Base-by-base conservation (phyloP, 768 basidiomycete genomes). In the Melanogaster broomeanus region DNA sequence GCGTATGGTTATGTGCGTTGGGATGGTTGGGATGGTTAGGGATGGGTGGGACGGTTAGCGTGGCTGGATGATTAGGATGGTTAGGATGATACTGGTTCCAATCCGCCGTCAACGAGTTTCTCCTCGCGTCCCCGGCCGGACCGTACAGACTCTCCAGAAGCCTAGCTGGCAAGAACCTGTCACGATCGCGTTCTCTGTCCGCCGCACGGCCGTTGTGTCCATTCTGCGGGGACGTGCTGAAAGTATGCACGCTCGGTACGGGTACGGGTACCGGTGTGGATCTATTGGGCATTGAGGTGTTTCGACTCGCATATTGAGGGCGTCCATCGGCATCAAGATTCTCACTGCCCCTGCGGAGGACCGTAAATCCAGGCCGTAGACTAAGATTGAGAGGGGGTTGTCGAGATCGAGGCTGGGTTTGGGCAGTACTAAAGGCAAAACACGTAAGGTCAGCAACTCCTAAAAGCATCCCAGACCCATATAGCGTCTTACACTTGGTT, bases 361-460 rank as follows among this genome's bases (percentile, higher is more conserved):
- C 52, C 15, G 55, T 44, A 24, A 57, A 53, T 4, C 50, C 33
- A 8, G 60, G 53, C 30, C 60, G 60, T 27, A 59, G 40, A 24
- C 9, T 51, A n/a, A 54, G 49, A 49, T 50, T 59, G 12, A 57
- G 59, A 31, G 55, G 57, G 0, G 59, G 54, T 10, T 65, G 62
- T 64, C 52, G 31, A n/a, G n/a, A n/a, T 54, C 59, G 18, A 62
- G 60, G 31, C 60, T 60, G 21, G 65, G 62, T 2, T 62, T 65
- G n/a, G 53, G 62, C 12, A 16, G 13, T 27, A 6, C 65, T 65
- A 41, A 19, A 45, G 28, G 12, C 12, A 13, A 31, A 31, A 31
- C 11, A 31, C 12, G 31, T 31, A 11, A 31, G 31, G 31, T 31
- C 12, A 31, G 31, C 3, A 13, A 31, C 12, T 31, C 11, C 6